phyloP scores from a whole-genome alignment of 768 basidiomycete species.

The Lyophyllum shimeji region DNA sequence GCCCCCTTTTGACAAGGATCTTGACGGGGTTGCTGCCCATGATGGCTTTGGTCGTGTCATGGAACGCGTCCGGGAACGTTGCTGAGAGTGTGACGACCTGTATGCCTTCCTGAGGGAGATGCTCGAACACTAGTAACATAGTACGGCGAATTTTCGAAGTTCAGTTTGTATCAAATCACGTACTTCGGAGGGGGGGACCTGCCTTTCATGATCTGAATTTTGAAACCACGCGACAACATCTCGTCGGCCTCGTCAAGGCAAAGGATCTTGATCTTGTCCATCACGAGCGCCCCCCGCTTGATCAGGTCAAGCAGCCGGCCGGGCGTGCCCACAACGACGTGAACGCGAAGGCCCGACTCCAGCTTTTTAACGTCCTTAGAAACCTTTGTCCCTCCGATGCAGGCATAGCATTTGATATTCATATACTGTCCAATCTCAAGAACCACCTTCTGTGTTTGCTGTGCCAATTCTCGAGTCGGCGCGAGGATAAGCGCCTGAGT shows the following conservation, averaged over 20 bases:
- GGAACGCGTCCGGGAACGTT: conserved; percentile 95
- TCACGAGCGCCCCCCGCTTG: conserved; percentile 85
- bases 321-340: conserved; percentile 92
- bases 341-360: conserved; percentile 85
- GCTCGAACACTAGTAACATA: conserved; percentile 91
- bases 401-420: conserved; percentile 95
- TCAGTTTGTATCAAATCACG: too few relatives aligned
- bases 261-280: conserved; percentile 89
- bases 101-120: conserved; percentile 92
- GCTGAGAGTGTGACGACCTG: conserved; percentile 97
- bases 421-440: conserved; percentile 92
- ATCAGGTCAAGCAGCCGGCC: conserved; percentile 98
- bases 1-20: conserved; percentile 98
- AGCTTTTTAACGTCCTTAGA: conserved; percentile 98
- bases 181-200: too few relatives aligned
- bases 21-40: conserved; percentile 97
- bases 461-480: conserved; percentile 97
- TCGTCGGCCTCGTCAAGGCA: conserved; percentile 99
- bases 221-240: conserved; percentile 98
- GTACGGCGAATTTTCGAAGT: too few relatives aligned
- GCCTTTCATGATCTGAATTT: conserved; percentile 97
- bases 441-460: conserved; percentile 97
- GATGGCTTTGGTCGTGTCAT: conserved; percentile 99
- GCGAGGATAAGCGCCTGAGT: conserved; percentile 97
- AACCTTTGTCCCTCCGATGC: conserved; percentile 95